Evolutionary conservation across 1,284 basidiomycete genomes (phyloP), one percentile per base, ranked within the genome.

Genomic region (Trametes hirsuta): DNA sequence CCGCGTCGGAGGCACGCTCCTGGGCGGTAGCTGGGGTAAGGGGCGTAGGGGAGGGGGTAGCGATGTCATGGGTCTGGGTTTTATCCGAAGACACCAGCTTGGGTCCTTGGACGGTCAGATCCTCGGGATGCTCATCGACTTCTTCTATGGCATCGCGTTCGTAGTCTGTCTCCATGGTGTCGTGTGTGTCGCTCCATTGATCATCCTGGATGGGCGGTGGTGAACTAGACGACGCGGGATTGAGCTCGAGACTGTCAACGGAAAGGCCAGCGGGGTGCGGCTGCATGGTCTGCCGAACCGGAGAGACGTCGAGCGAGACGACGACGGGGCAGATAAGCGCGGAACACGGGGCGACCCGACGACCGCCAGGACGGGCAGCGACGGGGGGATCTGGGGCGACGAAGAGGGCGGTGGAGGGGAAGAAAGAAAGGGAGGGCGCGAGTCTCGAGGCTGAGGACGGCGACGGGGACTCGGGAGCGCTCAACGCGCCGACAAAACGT

Each of bases 101-200:
- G 66, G 71, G 67, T 46, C 74, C 68, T 56, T 72, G 70, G 57
- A 73, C 69, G 42, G 71, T 70, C 57, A 75, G 64, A 56, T 73
- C 72, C 48, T 73, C 70, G 48, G 62, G 63, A 47, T 68, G 64
- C 47, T 67, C 58, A 39, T 68, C 66, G 15, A 69, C 62, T 57
- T 74, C 71, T 57, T 72, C 69, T 40, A 72, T 56, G 66, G 72
- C 65, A 73, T 79, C 62, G 67, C 66, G 57, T 67, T 74, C 58
- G 72, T 77, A 72, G 59, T 78, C 74, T 25, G 73, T 74, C 47
- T 77, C 76, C 48, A 74, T 59, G 39, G 73, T 73, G 39, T 72
- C 73, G 41, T 75, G 77, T n/a, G 73, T 69, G 62, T 77, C 75
- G 63, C 72, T 79, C 70, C 75, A 77, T 53, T 71, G 72, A 65